Conservation (phyloP, 441 rosid genomes). For the Mallotus repandus region DNA sequence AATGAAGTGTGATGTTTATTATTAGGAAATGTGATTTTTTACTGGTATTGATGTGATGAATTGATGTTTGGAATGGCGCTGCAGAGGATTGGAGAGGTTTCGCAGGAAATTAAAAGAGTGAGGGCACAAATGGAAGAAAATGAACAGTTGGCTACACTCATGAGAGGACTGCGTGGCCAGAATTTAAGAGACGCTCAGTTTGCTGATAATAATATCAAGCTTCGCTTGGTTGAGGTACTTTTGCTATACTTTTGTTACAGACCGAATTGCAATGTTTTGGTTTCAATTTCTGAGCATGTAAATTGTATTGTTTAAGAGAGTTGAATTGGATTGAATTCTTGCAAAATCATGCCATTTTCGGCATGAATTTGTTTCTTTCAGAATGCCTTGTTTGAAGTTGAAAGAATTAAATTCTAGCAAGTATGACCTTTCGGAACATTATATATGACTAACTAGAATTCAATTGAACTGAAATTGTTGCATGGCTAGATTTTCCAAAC, state of each 20-base stretch:
- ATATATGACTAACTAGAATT: no score
- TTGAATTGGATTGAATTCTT: not conserved
- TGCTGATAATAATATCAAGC: conserved; percentile 70
- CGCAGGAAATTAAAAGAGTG: conserved; percentile 87
- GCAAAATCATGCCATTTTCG: not conserved
- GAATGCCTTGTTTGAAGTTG: not conserved
- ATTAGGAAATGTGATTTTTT: not conserved
- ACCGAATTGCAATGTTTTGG: no score
- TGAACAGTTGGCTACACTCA: conserved; percentile 69
- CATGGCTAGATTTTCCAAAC: no score
- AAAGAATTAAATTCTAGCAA: not conserved
- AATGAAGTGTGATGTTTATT: no score
- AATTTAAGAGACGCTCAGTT: conserved; percentile 76
- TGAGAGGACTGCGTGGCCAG: conserved; percentile 95
- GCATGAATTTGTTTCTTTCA: not conserved
- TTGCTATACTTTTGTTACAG: no score
- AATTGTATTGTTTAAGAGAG: no score
- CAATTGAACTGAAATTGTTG: no score
- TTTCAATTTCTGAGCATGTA: no score
- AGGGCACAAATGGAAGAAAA: conserved; percentile 96
- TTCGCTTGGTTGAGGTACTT: conserved; percentile 86
- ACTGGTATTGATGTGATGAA: not conserved
- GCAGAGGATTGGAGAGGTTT: conserved; percentile 84
- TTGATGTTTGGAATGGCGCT: conserved; percentile 10
- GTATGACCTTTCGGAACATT: no score